Conservation (phyloP, 768 basidiomycete genomes). For the Arthromyces matolae region DNA sequence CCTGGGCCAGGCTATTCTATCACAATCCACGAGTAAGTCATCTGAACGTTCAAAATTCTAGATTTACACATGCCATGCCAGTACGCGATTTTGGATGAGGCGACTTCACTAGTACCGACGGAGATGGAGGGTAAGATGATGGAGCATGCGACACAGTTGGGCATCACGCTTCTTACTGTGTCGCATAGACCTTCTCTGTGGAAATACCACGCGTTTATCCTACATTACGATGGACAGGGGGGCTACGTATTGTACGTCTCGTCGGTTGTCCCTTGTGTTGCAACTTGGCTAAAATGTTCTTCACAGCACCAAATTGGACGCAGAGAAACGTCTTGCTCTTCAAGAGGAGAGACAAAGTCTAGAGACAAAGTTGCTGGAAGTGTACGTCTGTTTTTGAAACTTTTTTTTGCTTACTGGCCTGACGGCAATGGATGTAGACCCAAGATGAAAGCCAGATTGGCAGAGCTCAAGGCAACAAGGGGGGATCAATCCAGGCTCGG, state of each 20-base stretch:
- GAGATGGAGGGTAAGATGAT: slow-evolving; percentile 95
- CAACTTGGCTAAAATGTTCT: slow-evolving; percentile 2
- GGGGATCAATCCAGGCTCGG: not conserved
- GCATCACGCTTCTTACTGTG: slow-evolving; percentile 91
- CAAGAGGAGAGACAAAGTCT: slow-evolving; percentile 93
- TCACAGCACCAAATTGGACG: slow-evolving; percentile 79
- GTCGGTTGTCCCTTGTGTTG: not conserved
- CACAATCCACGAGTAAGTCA: slow-evolving; percentile 78
- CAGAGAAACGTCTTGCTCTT: slow-evolving; percentile 82
- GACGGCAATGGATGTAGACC: slow-evolving; percentile 43
- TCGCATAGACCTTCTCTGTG: slow-evolving; percentile 93
- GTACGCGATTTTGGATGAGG: slow-evolving; percentile 97
- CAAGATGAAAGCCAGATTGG: slow-evolving; percentile 73
- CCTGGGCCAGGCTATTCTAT: slow-evolving; percentile 96
- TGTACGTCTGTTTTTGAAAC: slow-evolving; percentile 47
- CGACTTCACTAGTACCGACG: slow-evolving; percentile 89
- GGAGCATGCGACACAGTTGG: slow-evolving; percentile 81
- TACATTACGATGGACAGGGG: slow-evolving; percentile 93
- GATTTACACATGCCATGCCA: slow-evolving; percentile 26
- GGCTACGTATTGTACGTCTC: slow-evolving; percentile 86
- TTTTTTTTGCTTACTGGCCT: not conserved
- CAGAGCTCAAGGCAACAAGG: slow-evolving; percentile 50
- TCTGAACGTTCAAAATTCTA: not conserved
- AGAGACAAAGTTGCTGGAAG: slow-evolving; percentile 81
- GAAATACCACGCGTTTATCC: slow-evolving; percentile 85